Conservation (phyloP, 768 basidiomycete species). For the Kwoniella newhampshirensis region DNA sequence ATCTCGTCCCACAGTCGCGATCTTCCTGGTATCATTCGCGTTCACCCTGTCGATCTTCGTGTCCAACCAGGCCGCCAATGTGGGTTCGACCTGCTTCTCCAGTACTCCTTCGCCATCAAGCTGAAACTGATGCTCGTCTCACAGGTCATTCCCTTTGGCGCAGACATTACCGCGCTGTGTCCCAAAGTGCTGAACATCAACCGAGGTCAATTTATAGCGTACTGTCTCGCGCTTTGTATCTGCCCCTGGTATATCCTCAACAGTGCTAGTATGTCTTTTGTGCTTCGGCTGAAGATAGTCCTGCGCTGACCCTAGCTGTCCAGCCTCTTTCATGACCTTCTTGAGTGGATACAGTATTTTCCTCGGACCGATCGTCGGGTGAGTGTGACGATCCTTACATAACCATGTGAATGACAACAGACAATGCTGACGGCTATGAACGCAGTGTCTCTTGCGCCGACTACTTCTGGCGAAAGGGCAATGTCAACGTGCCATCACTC, state of each 20-base stretch:
- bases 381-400: too few relatives aligned
- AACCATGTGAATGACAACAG: too few relatives aligned
- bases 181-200: constrained; percentile 13
- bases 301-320: too few relatives aligned
- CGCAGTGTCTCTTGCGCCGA: constrained; percentile 2
- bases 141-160: neutral
- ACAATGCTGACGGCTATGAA: too few relatives aligned
- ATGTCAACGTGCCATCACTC: constrained; percentile 18
- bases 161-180: too few relatives aligned
- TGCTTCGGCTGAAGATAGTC: too few relatives aligned
- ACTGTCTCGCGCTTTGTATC: constrained; percentile 2
- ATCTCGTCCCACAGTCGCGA: constrained; percentile 1
- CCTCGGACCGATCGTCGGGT: constrained; percentile 10
- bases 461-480: constrained; percentile 5
- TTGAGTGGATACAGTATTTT: constrained; percentile 17
- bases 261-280: neutral
- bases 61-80: constrained; percentile 18
- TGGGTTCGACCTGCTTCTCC: neutral
- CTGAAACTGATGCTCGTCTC: neutral
- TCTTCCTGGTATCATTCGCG: constrained; percentile 18
- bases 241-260: too few relatives aligned
- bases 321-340: too few relatives aligned
- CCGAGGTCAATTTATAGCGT: constrained; percentile 11
- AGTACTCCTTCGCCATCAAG: constrained; percentile 1
- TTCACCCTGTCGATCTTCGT: constrained; percentile 16